Evolutionary conservation across 345 rosid genomes (phyloP).

Genomic region (Populus davidiana): DNA sequence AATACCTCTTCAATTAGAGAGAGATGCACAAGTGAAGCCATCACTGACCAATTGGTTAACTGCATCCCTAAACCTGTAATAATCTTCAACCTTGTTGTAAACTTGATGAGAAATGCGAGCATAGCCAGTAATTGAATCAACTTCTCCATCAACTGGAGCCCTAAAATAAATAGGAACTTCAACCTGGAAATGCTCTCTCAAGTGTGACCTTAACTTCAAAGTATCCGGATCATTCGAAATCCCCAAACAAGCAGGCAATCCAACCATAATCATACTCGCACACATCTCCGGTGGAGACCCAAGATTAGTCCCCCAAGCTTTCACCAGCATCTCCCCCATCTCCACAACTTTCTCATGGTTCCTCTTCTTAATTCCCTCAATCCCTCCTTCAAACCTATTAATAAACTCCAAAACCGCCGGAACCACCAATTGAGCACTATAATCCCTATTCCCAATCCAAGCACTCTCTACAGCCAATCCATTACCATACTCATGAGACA

Average conservation of each 20-base stretch:
- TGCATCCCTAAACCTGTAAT: slow-evolving; percentile 67
- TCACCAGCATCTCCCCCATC: slow-evolving; percentile 79
- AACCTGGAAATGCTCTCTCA: slow-evolving; percentile 60
- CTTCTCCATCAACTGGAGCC: slow-evolving; percentile 50
- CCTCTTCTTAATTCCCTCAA: slow-evolving; percentile 78
- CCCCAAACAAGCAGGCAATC: slow-evolving; percentile 67
- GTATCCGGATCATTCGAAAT: slow-evolving; percentile 53
- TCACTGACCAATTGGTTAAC: slow-evolving; percentile 48
- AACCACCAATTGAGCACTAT: slow-evolving; percentile 83
- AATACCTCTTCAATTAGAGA: slow-evolving; percentile 48
- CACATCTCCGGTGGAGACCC: slow-evolving; percentile 88
- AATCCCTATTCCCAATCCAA: slow-evolving; percentile 96
- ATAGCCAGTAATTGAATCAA: slow-evolving; percentile 55
- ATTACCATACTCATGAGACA: slow-evolving; percentile 86
- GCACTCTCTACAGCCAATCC: slow-evolving; percentile 86
- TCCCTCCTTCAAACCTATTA: slow-evolving; percentile 76
- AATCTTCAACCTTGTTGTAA: slow-evolving; percentile 77
- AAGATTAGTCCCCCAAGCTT: slow-evolving; percentile 87
- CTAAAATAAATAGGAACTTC: slow-evolving; percentile 78
- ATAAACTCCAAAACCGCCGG: slow-evolving; percentile 73
- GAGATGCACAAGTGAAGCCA: slow-evolving; percentile 54
- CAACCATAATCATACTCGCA: slow-evolving; percentile 87
- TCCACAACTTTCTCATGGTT: slow-evolving; percentile 71
- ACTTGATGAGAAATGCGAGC: slow-evolving; percentile 85
- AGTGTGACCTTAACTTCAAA: slow-evolving; percentile 53